phyloP scores from a whole-genome alignment of 2,329 filamentous ascomycete species.

The Diplodia mutila region DNA sequence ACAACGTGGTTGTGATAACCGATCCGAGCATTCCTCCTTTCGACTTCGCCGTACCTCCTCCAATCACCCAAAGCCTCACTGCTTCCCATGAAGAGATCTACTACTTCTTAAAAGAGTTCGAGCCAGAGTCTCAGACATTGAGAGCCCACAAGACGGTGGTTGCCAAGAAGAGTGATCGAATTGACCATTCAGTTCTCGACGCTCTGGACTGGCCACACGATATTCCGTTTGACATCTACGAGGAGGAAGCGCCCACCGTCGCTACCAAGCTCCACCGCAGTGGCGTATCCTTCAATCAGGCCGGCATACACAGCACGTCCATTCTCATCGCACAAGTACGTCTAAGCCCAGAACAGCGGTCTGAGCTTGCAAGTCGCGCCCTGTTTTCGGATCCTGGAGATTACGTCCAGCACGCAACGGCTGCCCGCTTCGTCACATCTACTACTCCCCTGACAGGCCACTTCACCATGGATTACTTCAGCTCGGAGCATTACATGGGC shows the following conservation, averaged over 20 bases:
- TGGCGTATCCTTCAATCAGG: slow-evolving; percentile 38
- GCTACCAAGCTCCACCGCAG: slow-evolving; percentile 31
- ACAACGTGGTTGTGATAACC: slow-evolving; percentile 4
- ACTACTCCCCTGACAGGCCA: slow-evolving; percentile 46
- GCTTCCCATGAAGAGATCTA: slow-evolving; percentile 40
- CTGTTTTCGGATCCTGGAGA: slow-evolving; percentile 41
- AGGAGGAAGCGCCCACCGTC: slow-evolving; percentile 47
- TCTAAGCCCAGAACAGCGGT: slow-evolving; percentile 36
- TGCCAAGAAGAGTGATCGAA: slow-evolving; percentile 36
- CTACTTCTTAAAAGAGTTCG: slow-evolving; percentile 47
- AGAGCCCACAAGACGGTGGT: slow-evolving; percentile 40
- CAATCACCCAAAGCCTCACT: slow-evolving; percentile 33
- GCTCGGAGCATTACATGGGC: slow-evolving; percentile 60
- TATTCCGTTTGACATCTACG: slow-evolving; percentile 54
- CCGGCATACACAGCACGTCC: slow-evolving; percentile 31
- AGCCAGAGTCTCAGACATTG: slow-evolving; percentile 41
- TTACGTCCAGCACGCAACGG: slow-evolving; percentile 50
- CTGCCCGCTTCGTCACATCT: slow-evolving; percentile 48
- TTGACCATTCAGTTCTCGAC: slow-evolving; percentile 40
- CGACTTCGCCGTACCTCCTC: slow-evolving; percentile 35
- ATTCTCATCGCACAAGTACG: slow-evolving; percentile 40
- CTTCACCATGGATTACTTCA: slow-evolving; percentile 59
- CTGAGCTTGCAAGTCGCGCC: slow-evolving; percentile 38
- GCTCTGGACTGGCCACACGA: slow-evolving; percentile 37
- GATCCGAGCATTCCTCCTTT: neutral